A percentile compares a stretch with the other conserved stretches of the same genome.
These are phyloP conservation scores for Beauveria pseudobassiana DNA, from an alignment of 2,329 filamentous ascomycete genomes.

Conservation along the genomic window DNA sequence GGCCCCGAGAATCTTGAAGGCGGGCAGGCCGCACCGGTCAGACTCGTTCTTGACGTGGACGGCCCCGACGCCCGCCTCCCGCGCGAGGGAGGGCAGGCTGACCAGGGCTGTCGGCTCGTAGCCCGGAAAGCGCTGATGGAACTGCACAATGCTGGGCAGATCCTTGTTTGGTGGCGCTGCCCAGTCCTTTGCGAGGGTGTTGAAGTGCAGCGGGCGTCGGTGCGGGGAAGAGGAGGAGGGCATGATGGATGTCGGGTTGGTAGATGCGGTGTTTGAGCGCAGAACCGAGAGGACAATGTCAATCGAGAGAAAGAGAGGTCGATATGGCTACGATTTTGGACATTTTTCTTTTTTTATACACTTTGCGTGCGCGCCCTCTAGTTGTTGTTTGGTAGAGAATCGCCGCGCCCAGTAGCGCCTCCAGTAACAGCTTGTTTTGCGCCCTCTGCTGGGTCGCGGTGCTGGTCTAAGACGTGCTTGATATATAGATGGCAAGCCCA, in stretches of 20 bases:
- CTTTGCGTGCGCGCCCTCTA: neutral
- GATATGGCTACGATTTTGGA: neutral
- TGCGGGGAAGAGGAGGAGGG: neutral
- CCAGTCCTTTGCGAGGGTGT: neutral
- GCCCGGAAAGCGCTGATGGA: constrained; percentile 57
- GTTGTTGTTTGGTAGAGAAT: neutral
- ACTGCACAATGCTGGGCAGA: constrained; percentile 49
- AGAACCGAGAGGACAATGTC: neutral
- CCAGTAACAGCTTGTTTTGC: neutral
- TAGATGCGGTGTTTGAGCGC: neutral
- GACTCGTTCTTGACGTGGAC: constrained; percentile 64
- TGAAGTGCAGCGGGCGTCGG: constrained; percentile 10
- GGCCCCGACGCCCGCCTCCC: constrained; percentile 43
- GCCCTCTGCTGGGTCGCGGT: neutral
- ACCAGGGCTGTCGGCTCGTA: constrained; percentile 58
- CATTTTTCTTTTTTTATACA: neutral
- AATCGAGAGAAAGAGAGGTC: neutral
- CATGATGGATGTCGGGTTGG: neutral
- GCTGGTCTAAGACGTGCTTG: neutral
- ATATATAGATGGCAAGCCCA: neutral
- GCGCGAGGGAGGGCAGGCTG: constrained; percentile 43
- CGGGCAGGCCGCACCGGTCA: constrained; percentile 55
- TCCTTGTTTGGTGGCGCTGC: constrained; percentile 19
- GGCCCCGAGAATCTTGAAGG: constrained; percentile 75
- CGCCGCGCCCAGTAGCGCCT: neutral